phyloP scores from a whole-genome alignment of 129 eudicot species.

The Erigeron canadensis region DNA sequence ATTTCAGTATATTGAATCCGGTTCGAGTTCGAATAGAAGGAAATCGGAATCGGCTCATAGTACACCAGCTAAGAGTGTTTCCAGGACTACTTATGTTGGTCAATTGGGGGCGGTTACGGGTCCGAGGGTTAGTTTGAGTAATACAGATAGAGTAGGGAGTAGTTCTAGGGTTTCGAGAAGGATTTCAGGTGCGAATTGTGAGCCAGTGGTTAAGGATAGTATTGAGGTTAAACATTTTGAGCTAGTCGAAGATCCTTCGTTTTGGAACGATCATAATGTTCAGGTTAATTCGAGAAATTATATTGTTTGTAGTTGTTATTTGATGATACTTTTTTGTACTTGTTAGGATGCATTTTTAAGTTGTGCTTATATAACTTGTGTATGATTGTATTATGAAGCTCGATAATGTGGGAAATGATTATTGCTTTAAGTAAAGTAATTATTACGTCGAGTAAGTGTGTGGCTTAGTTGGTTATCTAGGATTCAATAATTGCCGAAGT shows the following conservation, averaged over 20 bases:
- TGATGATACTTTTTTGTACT: too few species aligned
- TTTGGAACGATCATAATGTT: conserved; percentile 93
- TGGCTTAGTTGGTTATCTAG: too few species aligned
- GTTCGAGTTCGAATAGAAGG: conserved; percentile 20
- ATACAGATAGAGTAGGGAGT: conserved; percentile 46
- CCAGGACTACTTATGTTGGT: conserved; percentile 36
- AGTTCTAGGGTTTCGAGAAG: conserved; percentile 56
- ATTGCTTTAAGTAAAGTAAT: too few species aligned
- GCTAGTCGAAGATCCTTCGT: conserved; percentile 62
- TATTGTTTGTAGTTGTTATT: too few species aligned
- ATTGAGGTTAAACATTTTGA: conserved; percentile 62
- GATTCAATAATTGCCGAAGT: too few species aligned
- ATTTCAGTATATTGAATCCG: conserved; percentile 27
- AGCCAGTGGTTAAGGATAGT: conserved; percentile 11
- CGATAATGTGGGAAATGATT: too few species aligned
- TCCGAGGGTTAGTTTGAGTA: conserved; percentile 35
- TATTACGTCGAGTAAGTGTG: too few species aligned
- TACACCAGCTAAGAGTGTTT: conserved; percentile 57
- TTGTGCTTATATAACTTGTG: too few species aligned
- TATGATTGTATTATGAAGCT: too few species aligned
- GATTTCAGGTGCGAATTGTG: conserved; percentile 35
- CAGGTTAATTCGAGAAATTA: conserved; percentile 42
- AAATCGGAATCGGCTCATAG: conserved; percentile 47
- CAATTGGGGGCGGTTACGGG: conserved; percentile 40
- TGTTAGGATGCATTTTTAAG: too few species aligned